phyloP scores from a whole-genome alignment of 2,329 filamentous ascomycete genomes.

The Diaporthe ilicicola region DNA sequence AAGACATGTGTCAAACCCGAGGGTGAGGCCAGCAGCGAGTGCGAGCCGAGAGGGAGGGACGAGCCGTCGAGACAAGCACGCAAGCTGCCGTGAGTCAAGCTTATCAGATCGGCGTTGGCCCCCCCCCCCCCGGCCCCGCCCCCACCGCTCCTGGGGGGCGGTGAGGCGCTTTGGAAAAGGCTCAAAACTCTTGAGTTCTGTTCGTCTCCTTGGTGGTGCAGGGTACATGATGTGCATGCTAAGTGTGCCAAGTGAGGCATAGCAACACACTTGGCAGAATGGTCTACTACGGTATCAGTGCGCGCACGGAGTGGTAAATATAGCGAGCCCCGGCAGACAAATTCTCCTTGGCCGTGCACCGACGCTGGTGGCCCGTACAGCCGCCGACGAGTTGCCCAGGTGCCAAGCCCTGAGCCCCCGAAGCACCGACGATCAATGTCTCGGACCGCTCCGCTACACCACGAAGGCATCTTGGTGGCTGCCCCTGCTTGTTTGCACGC shows the following conservation, averaged over 20 bases:
- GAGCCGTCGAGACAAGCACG: background rate
- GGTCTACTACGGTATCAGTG: no score
- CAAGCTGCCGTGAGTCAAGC: slow-evolving; percentile 13
- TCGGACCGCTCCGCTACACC: slow-evolving; percentile 27
- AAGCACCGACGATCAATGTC: slow-evolving; percentile 12
- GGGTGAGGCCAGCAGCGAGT: background rate
- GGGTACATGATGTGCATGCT: background rate
- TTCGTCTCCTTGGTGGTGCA: background rate
- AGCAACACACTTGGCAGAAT: no score
- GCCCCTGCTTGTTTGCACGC: background rate
- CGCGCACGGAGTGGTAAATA: background rate
- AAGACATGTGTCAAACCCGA: background rate
- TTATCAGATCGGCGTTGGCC: slow-evolving; percentile 15
- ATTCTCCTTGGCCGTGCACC: background rate
- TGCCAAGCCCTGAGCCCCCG: slow-evolving; percentile 25
- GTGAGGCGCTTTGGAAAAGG: slow-evolving; percentile 7
- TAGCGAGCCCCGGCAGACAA: background rate
- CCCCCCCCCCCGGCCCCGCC: no score
- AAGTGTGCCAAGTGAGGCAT: no score
- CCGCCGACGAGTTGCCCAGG: slow-evolving; percentile 19
- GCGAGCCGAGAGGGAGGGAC: background rate
- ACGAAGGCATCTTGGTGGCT: slow-evolving; percentile 1
- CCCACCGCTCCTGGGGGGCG: no score
- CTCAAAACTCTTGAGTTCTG: background rate
- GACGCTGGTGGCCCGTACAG: background rate